Evolutionary conservation across 1,139 yeast genomes (phyloP).

Genomic region (Hansenula lynferdii): DNA sequence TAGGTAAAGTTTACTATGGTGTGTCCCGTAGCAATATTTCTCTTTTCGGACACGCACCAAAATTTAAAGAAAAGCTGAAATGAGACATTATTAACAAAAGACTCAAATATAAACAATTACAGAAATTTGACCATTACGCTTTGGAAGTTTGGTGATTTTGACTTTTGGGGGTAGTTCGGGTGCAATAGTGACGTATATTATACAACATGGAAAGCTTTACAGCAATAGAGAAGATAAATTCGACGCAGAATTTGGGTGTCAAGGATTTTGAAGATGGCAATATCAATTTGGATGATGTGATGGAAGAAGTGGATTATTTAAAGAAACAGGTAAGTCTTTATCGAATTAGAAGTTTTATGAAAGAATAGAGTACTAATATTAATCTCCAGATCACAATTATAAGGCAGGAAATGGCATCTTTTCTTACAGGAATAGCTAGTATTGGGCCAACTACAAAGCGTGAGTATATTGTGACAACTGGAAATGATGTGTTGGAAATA

Average conservation of each 20-base stretch:
- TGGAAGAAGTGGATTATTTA: constrained; percentile 29
- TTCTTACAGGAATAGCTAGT: constrained; percentile 17
- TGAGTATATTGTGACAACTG: constrained; percentile 7
- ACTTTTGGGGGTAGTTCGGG: too few relatives aligned
- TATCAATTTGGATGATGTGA: constrained; percentile 25
- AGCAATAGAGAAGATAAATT: constrained; percentile 24
- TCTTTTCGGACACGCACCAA: too few relatives aligned
- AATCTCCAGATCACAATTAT: constrained; percentile 14
- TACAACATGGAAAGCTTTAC: constrained; percentile 20
- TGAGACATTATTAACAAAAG: too few relatives aligned
- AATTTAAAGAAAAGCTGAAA: too few relatives aligned
- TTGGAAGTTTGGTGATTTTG: too few relatives aligned
- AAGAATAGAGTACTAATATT: background rate
- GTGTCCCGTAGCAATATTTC: background rate
- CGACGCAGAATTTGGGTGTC: constrained; percentile 23
- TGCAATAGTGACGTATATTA: too few relatives aligned
- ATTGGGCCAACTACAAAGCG: constrained; percentile 15
- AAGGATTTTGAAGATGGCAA: constrained; percentile 29
- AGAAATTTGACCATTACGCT: too few relatives aligned
- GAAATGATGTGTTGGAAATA: background rate
- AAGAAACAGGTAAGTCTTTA: constrained; percentile 23
- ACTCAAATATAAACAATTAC: too few relatives aligned
- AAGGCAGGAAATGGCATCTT: constrained; percentile 22
- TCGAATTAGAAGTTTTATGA: background rate
- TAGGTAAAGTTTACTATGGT: background rate